Evolutionary conservation across 2,329 filamentous ascomycete species (phyloP).

Genomic region (Blumeria hordei): DNA sequence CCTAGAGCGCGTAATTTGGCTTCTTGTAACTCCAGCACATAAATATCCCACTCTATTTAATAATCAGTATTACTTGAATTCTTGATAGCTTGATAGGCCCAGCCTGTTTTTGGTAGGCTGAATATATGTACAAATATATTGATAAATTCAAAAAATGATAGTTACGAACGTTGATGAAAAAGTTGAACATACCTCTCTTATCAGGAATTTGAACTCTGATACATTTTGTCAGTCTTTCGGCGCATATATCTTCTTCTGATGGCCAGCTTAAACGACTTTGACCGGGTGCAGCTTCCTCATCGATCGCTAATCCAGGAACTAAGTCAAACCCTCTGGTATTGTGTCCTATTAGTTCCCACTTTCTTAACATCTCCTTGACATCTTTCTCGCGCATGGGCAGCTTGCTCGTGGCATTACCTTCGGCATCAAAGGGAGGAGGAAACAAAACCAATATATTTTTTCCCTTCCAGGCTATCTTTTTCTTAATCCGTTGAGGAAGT

Average conservation of each 20-base stretch:
- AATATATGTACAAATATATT: no score
- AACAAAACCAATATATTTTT: constrained; percentile 49
- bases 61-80: no score
- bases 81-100: no score
- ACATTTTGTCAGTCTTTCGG: constrained; percentile 26
- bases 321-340: constrained; percentile 44
- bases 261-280: constrained; percentile 52
- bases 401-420: constrained; percentile 30
- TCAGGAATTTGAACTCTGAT: constrained; percentile 41
- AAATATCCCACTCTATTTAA: constrained; percentile 38
- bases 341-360: constrained; percentile 48
- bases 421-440: constrained; percentile 41
- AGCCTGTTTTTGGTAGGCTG: no score
- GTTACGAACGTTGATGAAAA: not conserved
- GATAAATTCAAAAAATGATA: not conserved
- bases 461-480: constrained; percentile 50
- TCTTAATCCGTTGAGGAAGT: constrained; percentile 33
- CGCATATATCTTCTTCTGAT: constrained; percentile 28
- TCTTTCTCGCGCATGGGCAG: constrained; percentile 30
- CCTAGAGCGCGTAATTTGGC: constrained; percentile 81
- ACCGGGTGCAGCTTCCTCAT: constrained; percentile 8
- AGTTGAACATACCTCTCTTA: constrained; percentile 14
- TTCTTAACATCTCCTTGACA: constrained; percentile 34
- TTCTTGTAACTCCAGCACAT: constrained; percentile 64
- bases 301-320: constrained; percentile 17